Percentiles rank a stretch among this genome's conserved stretches.
Evolutionary conservation across 2,329 filamentous ascomycete species (phyloP).

Genomic region (Paecilomyces variotii): DNA sequence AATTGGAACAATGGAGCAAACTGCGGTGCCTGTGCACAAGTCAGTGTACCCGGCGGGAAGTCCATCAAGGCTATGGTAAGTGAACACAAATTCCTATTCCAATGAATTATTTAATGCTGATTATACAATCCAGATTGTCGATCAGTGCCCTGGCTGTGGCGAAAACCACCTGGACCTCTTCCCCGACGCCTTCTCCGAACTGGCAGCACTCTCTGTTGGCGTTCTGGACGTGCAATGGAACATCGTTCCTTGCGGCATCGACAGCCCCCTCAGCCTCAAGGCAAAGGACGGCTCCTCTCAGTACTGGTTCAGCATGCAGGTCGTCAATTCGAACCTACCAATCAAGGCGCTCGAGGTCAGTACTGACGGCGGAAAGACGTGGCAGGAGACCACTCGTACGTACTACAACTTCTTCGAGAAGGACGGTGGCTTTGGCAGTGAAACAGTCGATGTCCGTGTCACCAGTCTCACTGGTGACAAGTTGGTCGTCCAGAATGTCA

Average conservation of each 20-base stretch:
- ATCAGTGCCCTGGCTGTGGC: slow-evolving; percentile 50
- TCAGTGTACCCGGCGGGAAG: slow-evolving; percentile 44
- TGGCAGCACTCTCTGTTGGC: slow-evolving; percentile 39
- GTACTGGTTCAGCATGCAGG: slow-evolving; percentile 56
- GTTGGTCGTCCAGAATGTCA: slow-evolving; percentile 46
- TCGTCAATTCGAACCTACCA: slow-evolving; percentile 54
- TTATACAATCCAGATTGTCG: slow-evolving; percentile 38
- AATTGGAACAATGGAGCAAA: slow-evolving; percentile 48
- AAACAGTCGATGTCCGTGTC: slow-evolving; percentile 48
- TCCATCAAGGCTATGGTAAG: slow-evolving; percentile 57
- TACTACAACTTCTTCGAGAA: slow-evolving; percentile 58
- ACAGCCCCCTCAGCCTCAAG: slow-evolving; percentile 41
- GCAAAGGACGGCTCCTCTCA: slow-evolving; percentile 43
- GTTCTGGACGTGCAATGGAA: slow-evolving; percentile 45
- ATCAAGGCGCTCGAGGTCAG: slow-evolving; percentile 53
- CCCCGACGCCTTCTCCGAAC: slow-evolving; percentile 41
- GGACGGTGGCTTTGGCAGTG: slow-evolving; percentile 47
- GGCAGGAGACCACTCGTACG: slow-evolving; percentile 48
- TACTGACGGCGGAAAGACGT: slow-evolving; percentile 51
- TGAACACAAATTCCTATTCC: not conserved
- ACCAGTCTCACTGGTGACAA: slow-evolving; percentile 46
- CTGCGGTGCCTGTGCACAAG: slow-evolving; percentile 56
- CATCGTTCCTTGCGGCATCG: slow-evolving; percentile 45
- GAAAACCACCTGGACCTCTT: slow-evolving; percentile 51
- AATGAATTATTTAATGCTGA: not conserved